Base-by-base conservation (phyloP, 306 rosid genomes). In the Glycine tomentella region DNA sequence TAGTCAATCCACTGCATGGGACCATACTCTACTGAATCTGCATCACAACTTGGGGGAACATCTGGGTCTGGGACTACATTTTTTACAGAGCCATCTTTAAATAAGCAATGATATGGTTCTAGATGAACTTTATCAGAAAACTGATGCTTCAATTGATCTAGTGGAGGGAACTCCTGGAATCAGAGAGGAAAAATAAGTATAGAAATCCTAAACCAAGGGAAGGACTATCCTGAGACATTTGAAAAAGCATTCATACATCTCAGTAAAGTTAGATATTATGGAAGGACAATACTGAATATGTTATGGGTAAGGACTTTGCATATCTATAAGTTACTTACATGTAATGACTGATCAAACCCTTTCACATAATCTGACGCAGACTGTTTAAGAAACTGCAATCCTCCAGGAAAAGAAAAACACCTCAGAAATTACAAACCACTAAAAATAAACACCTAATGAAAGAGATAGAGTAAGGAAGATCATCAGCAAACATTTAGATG, bases 61-160 rank as follows among this genome's bases (percentile, higher is more conserved):
- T 96, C 99, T 11, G 99, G 98, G 63, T 96, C 99, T 49, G 93
- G 91, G 58, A 96, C 81, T 62, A 88, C 91, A 87, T 84, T 96
- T 84, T 82, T 85, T 40, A 92, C 71, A 7, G 87, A 84, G 63
- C 78, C 81, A 85, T 89, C 97, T 81, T 87, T 93, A 49, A 82
- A 81, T 50, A 89, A 85, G 76, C 73, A 84, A 62, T 65, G 90
- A 84, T 76, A 84, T 40, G 86, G 87, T 78, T 90, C 94, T 16
- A 69, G 83, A 72, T 86, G 84, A 57, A 45, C 83, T 76, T 90
- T 87, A 72, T 86, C 92, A 58, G 88, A 85, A 76, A 84, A 90
- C 90, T 88, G 94, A 84, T 88, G 90, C 85, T 89, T 87, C 91
- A 96, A 81, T 86, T 96, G 94, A 79, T 93, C 97, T 61, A 75